Evolutionary conservation across 2,329 filamentous ascomycete species (phyloP).

Genomic region (Gnomoniopsis sp.): DNA sequence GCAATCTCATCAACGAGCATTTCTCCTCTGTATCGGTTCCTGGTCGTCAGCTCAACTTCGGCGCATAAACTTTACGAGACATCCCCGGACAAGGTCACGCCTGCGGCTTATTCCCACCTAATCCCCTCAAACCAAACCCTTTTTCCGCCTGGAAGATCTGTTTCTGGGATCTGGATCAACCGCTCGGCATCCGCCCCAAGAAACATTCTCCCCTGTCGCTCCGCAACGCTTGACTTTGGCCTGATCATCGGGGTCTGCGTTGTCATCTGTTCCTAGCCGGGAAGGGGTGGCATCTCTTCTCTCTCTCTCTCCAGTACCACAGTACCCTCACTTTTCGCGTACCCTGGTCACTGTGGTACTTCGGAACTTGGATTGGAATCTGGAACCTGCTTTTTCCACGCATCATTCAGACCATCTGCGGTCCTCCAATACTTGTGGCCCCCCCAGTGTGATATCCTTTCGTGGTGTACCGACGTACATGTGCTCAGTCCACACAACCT

Average conservation of each 20-base stretch:
- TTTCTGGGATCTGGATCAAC: conserved; percentile 1
- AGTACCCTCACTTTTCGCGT: background rate
- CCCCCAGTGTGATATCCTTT: conserved; percentile 4
- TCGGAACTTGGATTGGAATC: background rate
- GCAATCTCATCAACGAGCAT: background rate
- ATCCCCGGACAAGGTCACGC: conserved; percentile 13
- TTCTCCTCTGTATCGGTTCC: background rate
- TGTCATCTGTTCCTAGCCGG: background rate
- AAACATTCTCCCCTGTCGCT: background rate
- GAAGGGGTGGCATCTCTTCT: background rate
- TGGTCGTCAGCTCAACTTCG: background rate
- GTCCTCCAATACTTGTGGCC: conserved; percentile 5
- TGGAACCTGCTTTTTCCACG: background rate
- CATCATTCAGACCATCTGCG: conserved; percentile 5
- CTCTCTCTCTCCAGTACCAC: background rate
- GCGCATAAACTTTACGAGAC: background rate
- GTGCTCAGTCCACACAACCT: conserved; percentile 15
- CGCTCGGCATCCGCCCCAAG: conserved; percentile 8
- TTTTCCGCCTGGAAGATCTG: conserved; percentile 1
- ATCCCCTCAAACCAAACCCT: background rate
- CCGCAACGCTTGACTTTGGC: background rate
- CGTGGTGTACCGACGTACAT: conserved; percentile 9
- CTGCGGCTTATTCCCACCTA: conserved; percentile 3
- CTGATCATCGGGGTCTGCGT: conserved; percentile 8
- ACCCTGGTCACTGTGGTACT: background rate